Evolutionary conservation across 805 yeast species (phyloP).

Genomic region (Myxozyma monticola): DNA sequence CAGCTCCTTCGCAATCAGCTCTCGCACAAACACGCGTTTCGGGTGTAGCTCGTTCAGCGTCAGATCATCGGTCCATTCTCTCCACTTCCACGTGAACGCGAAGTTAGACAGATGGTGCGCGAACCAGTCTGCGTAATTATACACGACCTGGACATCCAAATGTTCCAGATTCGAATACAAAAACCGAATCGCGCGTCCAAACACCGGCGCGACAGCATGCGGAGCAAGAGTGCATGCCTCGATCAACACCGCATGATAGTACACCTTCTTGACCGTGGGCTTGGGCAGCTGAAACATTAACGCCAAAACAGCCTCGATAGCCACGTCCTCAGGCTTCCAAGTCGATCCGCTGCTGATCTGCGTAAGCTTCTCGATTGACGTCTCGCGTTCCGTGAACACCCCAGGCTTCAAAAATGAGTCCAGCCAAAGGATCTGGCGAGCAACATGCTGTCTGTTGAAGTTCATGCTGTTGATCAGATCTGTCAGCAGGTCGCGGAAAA

Average conservation of each 20-base stretch:
- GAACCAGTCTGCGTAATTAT: conserved; percentile 84
- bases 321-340: conserved; percentile 88
- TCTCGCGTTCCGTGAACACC: conserved; percentile 70
- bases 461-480: conserved; percentile 80
- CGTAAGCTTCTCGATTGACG: conserved; percentile 69
- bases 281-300: conserved; percentile 74
- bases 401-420: conserved; percentile 69
- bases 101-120: conserved; percentile 90
- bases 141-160: conserved; percentile 73
- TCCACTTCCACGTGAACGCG: conserved; percentile 97
- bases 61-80: conserved; percentile 70
- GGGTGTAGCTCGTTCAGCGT: conserved; percentile 63
- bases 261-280: conserved; percentile 65
- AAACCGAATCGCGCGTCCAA: conserved; percentile 87
- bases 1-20: conserved; percentile 79
- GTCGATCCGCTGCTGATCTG: conserved; percentile 54
- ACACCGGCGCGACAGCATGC: conserved; percentile 84
- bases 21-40: conserved; percentile 66
- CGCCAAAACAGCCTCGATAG: conserved; percentile 76
- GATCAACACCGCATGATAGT: conserved; percentile 79
- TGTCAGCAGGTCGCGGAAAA: conserved; percentile 71
- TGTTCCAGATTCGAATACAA: conserved; percentile 66
- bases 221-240: conserved; percentile 85
- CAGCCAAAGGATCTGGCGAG: conserved; percentile 75
- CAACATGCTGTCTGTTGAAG: conserved; percentile 83